Evolutionary conservation across 352 stramenopile genomes (phyloP).

Genomic region (Phytopythium boreale): DNA sequence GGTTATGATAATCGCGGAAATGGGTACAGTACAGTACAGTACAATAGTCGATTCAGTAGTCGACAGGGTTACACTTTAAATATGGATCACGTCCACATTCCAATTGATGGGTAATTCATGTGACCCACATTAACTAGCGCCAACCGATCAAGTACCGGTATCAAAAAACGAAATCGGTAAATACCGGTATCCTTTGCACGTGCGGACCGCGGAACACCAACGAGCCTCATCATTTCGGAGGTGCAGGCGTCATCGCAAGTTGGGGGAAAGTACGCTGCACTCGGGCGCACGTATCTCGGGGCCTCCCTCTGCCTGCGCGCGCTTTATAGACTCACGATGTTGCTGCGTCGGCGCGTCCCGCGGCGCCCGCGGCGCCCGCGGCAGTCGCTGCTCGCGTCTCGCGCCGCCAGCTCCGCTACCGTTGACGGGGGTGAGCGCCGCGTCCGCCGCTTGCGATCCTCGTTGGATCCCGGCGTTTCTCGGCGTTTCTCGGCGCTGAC

Average conservation of each 20-base stretch:
- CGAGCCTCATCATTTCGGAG: background rate
- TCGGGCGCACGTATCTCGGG: no score
- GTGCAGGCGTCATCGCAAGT: background rate
- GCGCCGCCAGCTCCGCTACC: background rate
- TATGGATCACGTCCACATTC: no score
- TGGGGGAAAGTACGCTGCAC: background rate
- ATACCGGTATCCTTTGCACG: no score
- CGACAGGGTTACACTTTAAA: no score
- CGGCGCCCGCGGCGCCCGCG: conserved; percentile 1
- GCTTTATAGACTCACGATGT: background rate
- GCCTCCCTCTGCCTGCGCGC: background rate
- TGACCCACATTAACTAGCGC: no score
- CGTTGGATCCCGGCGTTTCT: background rate
- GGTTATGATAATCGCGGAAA: no score
- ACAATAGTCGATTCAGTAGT: no score
- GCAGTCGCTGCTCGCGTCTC: background rate
- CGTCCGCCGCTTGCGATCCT: background rate
- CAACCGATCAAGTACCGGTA: no score
- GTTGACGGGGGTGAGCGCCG: background rate
- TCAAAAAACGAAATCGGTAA: no score
- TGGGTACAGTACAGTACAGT: no score
- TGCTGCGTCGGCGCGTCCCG: conserved; percentile 3
- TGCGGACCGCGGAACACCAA: background rate
- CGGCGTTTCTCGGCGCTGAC: background rate
- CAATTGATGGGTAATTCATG: no score